phyloP scores from a whole-genome alignment of 306 rosid genomes.

The Albizia julibrissin region DNA sequence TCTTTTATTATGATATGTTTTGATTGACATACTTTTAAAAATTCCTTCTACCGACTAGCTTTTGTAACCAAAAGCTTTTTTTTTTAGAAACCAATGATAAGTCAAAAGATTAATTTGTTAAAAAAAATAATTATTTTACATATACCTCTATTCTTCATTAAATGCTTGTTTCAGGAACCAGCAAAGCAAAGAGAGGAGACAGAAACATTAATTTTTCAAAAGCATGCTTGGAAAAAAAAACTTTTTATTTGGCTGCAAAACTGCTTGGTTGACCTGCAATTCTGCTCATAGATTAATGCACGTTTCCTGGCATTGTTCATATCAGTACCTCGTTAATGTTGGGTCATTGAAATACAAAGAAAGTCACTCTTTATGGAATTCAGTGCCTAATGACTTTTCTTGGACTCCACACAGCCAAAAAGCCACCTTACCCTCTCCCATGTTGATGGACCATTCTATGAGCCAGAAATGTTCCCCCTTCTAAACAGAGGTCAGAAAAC shows the following conservation, averaged over 20 bases:
- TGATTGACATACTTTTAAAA: too few relatives aligned
- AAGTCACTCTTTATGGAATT: not conserved
- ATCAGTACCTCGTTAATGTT: not conserved
- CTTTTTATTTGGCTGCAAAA: not conserved
- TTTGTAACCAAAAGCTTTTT: too few relatives aligned
- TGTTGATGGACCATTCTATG: not conserved
- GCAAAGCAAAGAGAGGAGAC: too few relatives aligned
- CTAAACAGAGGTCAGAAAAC: not conserved
- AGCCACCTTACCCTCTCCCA: not conserved
- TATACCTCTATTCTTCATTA: too few relatives aligned
- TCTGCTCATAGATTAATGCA: not conserved
- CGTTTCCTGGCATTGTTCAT: not conserved
- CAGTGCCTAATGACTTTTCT: constrained; percentile 6
- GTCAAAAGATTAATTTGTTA: too few relatives aligned
- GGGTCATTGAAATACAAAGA: constrained; percentile 3
- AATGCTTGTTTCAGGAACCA: too few relatives aligned
- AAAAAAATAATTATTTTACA: too few relatives aligned
- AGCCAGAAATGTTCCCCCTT: not conserved
- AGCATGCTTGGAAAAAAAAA: too few relatives aligned
- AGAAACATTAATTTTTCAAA: too few relatives aligned
- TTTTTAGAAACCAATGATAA: too few relatives aligned
- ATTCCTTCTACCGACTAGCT: too few relatives aligned
- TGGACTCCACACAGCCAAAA: constrained; percentile 6
- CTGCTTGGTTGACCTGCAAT: not conserved
- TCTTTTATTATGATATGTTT: too few relatives aligned